Conservation (phyloP, 106 monocot species). For the Allium fistulosum region DNA sequence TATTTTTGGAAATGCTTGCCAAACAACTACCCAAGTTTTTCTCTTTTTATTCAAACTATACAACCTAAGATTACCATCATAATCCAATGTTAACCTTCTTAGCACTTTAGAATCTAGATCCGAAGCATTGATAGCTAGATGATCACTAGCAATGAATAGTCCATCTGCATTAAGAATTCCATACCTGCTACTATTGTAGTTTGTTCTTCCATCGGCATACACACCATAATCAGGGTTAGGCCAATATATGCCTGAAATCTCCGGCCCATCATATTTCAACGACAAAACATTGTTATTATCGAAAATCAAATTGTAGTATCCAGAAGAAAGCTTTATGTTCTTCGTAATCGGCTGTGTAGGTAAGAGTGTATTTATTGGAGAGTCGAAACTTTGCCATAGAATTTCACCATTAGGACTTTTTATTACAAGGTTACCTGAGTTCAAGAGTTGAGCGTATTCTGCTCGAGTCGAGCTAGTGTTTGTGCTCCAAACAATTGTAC, state of each 20-base stretch:
- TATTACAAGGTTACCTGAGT: constrained; percentile 50
- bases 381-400: constrained; percentile 40
- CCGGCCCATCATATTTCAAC: constrained; percentile 22
- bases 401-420: constrained; percentile 5
- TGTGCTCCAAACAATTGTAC: constrained; percentile 25
- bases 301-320: constrained; percentile 26
- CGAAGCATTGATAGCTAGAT: constrained; percentile 16
- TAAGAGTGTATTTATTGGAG: constrained; percentile 40
- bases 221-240: constrained; percentile 17
- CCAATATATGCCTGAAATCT: constrained; percentile 47
- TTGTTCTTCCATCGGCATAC: constrained; percentile 20
- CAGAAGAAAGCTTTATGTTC: constrained; percentile 16
- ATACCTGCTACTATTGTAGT: constrained; percentile 41
- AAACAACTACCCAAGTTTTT: constrained; percentile 27
- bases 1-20: constrained; percentile 22
- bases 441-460: constrained; percentile 17
- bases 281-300: constrained; percentile 18
- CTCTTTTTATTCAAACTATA: constrained; percentile 34
- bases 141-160: constrained; percentile 20
- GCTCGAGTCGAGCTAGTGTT: constrained; percentile 17
- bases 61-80: constrained; percentile 58
- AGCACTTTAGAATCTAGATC: constrained; percentile 17
- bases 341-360: constrained; percentile 31
- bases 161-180: constrained; percentile 33
- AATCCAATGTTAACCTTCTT: constrained; percentile 47